Evolutionary conservation across 192 early-diverging fungal species (phyloP).

Genomic region (Linnemannia schmuckeri): DNA sequence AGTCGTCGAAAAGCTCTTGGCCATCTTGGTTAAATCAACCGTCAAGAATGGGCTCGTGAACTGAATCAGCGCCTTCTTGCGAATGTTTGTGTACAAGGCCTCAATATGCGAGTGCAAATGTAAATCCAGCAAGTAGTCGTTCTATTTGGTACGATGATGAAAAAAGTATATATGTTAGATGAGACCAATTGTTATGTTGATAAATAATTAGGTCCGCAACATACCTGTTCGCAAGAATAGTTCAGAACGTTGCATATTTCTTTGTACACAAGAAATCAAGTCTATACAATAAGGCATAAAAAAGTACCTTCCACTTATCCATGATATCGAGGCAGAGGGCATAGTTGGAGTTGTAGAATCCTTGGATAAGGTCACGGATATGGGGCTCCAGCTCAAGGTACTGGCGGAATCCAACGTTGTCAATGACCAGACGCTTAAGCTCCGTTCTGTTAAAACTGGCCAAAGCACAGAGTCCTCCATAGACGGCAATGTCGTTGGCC

Average conservation of each 20-base stretch:
- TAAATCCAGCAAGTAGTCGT: slow-evolving; percentile 74
- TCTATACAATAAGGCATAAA: not conserved
- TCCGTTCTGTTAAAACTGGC: slow-evolving; percentile 82
- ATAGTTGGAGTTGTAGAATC: slow-evolving; percentile 86
- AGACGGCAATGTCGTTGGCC: slow-evolving; percentile 86
- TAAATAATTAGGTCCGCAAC: not conserved
- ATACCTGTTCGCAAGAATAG: not conserved
- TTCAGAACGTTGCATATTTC: no score
- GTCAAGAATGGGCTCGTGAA: slow-evolving; percentile 86
- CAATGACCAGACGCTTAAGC: slow-evolving; percentile 77
- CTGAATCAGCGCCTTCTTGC: slow-evolving; percentile 83
- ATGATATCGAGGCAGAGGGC: slow-evolving; percentile 74
- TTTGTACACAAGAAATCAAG: no score
- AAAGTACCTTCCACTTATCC: slow-evolving; percentile 73
- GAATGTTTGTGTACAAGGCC: slow-evolving; percentile 75
- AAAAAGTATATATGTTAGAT: slow-evolving; percentile 5
- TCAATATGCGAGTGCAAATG: slow-evolving; percentile 81
- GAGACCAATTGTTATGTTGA: not conserved
- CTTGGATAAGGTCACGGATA: slow-evolving; percentile 75
- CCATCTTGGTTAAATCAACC: slow-evolving; percentile 86
- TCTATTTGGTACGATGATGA: slow-evolving; percentile 22
- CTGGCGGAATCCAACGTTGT: slow-evolving; percentile 79
- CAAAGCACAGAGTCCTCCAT: slow-evolving; percentile 83
- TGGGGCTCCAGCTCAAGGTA: slow-evolving; percentile 89
- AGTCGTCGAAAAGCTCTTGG: slow-evolving; percentile 72